Base-by-base conservation (phyloP, 176 grass and related monocot species). In the Aechmea fasciata region DNA sequence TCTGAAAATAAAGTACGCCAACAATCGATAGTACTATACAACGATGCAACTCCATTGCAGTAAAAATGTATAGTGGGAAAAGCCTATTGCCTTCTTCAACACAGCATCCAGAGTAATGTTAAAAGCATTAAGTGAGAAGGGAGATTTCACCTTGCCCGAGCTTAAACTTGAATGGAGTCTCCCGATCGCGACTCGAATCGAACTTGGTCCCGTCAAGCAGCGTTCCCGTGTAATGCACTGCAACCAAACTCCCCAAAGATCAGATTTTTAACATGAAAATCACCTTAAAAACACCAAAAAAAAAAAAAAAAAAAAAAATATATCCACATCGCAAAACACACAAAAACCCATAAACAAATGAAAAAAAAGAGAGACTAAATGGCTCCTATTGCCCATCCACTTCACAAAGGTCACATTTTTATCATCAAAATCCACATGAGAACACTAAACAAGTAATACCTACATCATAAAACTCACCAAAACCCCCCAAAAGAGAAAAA, bases 201-300 rank as follows among this genome's bases (percentile, higher is more conserved):
- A 96, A 96, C 79, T 96, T 92, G 54, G 84, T 96, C n/a, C 89
- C 93, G 71, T 96, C 93, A 63, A 92, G 83, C n/a, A 96, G 86
- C 4, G 93, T 96, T 3, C 93, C 93, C 20, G 93, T 96, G 78
- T 96, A 96, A 79, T 96, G 93, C 67, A 96, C 93, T 96, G 76
- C 67, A 79, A 49, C 0, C 33, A 55, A 10, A 75, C 3, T 64
- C 85, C 49, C 79, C 67, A 49, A 25, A 50, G 51, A 65, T 78
- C 41, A 78, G n/a, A 71, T 51, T 48, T 49, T 26, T 17, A 12
- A 41, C 10, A 48, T 26, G 2, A 1, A 26, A 26, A 26, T 26
- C 25, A 26, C 2, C 25, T 2, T 26, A 26, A 26, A 2, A 26
- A 26, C 25, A 26, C 25, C 1, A 26, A 26, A 26, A 26, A 26